Percentiles rank a stretch among this genome's conserved stretches.
Conservation (phyloP, 202 grass and related monocot species). For the Hordeum pubiflorum region DNA sequence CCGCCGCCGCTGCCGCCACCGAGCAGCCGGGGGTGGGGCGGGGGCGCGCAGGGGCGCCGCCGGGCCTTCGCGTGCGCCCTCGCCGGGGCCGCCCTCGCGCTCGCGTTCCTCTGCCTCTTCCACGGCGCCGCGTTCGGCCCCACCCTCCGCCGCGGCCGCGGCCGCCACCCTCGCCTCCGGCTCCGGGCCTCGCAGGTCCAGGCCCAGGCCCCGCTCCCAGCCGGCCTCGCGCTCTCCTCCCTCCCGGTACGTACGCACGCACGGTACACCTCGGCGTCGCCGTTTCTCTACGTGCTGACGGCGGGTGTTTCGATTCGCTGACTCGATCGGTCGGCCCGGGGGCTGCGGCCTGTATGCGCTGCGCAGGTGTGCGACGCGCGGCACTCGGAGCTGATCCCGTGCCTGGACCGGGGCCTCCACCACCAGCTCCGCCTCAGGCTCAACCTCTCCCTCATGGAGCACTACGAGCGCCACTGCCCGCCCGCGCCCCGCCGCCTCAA, state of each 20-base stretch:
- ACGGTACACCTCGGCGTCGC: not conserved
- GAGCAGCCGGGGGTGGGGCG: not conserved
- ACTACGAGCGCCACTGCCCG: slow-evolving; percentile 83
- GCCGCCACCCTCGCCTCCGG: not conserved
- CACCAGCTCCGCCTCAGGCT: slow-evolving; percentile 56
- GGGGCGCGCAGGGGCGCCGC: not conserved
- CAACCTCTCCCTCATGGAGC: slow-evolving; percentile 69
- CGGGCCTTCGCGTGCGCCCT: slow-evolving; percentile 1
- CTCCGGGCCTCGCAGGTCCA: not conserved
- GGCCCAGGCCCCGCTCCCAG: not conserved
- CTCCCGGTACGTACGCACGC: slow-evolving; percentile 37
- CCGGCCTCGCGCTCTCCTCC: slow-evolving; percentile 45
- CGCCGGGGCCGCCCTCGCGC: slow-evolving; percentile 26
- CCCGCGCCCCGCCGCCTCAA: slow-evolving; percentile 40
- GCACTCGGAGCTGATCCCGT: slow-evolving; percentile 72
- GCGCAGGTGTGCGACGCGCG: slow-evolving; percentile 52
- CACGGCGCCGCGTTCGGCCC: slow-evolving; percentile 61
- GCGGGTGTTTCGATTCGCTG: not conserved
- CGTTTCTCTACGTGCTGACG: not conserved
- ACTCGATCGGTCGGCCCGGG: not conserved
- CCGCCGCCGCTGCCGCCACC: not conserved
- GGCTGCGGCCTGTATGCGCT: not conserved
- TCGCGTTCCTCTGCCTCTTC: slow-evolving; percentile 77
- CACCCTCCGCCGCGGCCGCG: slow-evolving; percentile 35
- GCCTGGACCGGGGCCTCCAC: slow-evolving; percentile 54